Evolutionary conservation across 2,329 filamentous ascomycete species (phyloP).

Genomic region (Torrubiella hemipterigena): DNA sequence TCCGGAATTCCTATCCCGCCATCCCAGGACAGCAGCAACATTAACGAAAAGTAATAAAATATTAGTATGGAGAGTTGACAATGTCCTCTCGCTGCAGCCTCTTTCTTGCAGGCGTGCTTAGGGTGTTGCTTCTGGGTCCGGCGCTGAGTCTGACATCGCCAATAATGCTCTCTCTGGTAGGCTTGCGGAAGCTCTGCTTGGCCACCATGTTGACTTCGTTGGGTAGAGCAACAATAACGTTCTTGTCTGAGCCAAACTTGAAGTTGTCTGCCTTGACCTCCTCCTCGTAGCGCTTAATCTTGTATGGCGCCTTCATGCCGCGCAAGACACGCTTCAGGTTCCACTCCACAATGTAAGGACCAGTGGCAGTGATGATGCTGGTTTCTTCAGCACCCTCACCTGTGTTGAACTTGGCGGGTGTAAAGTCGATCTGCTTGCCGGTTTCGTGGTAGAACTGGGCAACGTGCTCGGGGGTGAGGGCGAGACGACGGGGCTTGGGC

Average conservation of each 20-base stretch:
- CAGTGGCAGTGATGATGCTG: constrained; percentile 91
- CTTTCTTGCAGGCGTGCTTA: constrained; percentile 46
- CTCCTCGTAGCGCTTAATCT: constrained; percentile 91
- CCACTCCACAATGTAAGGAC: constrained; percentile 96
- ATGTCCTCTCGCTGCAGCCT: constrained; percentile 73
- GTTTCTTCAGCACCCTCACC: constrained; percentile 73
- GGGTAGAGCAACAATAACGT: constrained; percentile 90
- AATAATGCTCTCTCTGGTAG: constrained; percentile 88
- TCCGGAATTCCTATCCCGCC: too few species aligned
- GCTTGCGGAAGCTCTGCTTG: constrained; percentile 71
- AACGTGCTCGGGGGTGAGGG: constrained; percentile 80
- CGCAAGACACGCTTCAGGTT: constrained; percentile 78
- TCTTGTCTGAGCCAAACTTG: constrained; percentile 93
- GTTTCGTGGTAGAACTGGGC: constrained; percentile 98
- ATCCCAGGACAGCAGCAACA: too few species aligned
- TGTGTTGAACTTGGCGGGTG: constrained; percentile 86
- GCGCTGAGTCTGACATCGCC: constrained; percentile 37
- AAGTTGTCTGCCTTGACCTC: constrained; percentile 98
- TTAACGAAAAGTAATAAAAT: not conserved
- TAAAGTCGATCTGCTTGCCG: constrained; percentile 74
- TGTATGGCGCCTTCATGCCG: constrained; percentile 78
- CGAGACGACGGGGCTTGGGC: constrained; percentile 82
- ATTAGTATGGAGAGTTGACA: constrained; percentile 57
- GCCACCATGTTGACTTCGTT: constrained; percentile 98
- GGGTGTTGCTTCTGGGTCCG: constrained; percentile 36